Evolutionary conservation across 306 rosid genomes (phyloP).

Genomic region (Castanospermum australe): DNA sequence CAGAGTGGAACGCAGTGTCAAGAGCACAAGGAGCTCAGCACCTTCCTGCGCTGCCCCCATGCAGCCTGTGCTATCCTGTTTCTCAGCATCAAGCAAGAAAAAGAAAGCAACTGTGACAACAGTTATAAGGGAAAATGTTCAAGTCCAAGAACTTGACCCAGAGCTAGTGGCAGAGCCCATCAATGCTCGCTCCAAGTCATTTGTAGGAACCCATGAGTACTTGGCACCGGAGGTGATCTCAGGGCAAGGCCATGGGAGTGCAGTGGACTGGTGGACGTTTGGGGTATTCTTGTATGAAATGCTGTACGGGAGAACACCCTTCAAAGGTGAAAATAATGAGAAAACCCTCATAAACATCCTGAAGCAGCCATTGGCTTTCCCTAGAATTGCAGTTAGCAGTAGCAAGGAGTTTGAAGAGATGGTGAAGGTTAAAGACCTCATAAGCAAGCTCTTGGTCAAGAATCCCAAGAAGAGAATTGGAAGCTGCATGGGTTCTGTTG

Average conservation of each 20-base stretch:
- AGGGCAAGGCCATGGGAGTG: constrained; percentile 93
- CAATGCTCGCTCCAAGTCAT: constrained; percentile 83
- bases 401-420: constrained; percentile 77
- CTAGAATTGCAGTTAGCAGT: constrained; percentile 56
- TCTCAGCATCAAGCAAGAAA: constrained; percentile 50
- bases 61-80: constrained; percentile 56
- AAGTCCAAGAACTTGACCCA: constrained; percentile 63
- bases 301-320: constrained; percentile 77
- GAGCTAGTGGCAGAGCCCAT: constrained; percentile 93
- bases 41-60: constrained; percentile 87
- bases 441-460: constrained; percentile 79
- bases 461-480: constrained; percentile 94
- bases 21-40: constrained; percentile 38
- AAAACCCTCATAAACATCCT: constrained; percentile 80
- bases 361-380: constrained; percentile 69
- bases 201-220: constrained; percentile 94
- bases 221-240: constrained; percentile 89
- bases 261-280: constrained; percentile 96
- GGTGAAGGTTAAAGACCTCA: constrained; percentile 79
- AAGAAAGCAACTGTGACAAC: constrained; percentile 58
- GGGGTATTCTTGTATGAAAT: constrained; percentile 91
- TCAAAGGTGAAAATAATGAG: constrained; percentile 72
- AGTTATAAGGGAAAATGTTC: constrained; percentile 55
- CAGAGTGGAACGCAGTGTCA: constrained; percentile 28
- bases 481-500: constrained; percentile 77